Percentiles rank a stretch among this genome's conserved stretches.
These are phyloP conservation scores for Phytophthora brassicae DNA, from an alignment of 352 stramenopile species.

Conservation along the genomic window DNA sequence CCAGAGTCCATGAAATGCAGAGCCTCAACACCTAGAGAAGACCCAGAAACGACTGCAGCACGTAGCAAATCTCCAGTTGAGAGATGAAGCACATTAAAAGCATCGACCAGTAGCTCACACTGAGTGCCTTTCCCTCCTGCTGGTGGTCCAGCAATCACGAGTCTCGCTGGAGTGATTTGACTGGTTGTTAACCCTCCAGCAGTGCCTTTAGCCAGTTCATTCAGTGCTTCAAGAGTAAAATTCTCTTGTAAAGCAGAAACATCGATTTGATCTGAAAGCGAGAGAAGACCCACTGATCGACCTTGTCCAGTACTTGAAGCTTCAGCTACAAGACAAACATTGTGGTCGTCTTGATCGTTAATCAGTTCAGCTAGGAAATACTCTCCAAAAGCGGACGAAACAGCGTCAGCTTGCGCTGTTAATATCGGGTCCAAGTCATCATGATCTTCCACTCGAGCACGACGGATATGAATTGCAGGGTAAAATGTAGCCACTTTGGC, in stretches of 20 bases:
- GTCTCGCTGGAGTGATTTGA: constrained; percentile 44
- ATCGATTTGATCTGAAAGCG: constrained; percentile 85
- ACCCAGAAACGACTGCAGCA: constrained; percentile 72
- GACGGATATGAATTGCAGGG: constrained; percentile 53
- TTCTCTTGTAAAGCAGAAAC: constrained; percentile 75
- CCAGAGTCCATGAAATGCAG: constrained; percentile 91
- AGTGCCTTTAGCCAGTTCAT: constrained; percentile 66
- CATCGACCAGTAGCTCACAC: constrained; percentile 87
- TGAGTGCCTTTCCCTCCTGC: constrained; percentile 95
- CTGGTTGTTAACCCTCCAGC: constrained; percentile 6
- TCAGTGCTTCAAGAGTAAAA: constrained; percentile 83
- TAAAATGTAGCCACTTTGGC: constrained; percentile 37
- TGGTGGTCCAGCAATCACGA: constrained; percentile 91
- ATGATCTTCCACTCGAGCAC: constrained; percentile 78
- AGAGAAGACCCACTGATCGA: constrained; percentile 75
- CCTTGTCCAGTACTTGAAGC: constrained; percentile 20
- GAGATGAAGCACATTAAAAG: constrained; percentile 91
- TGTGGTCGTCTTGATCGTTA: constrained; percentile 82
- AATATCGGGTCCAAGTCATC: constrained; percentile 80
- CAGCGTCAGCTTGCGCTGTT: constrained; percentile 51
- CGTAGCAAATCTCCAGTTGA: constrained; percentile 93
- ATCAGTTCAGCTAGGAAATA: constrained; percentile 94
- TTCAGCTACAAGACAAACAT: constrained; percentile 82
- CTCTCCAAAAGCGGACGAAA: constrained; percentile 83
- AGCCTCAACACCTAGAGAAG: constrained; percentile 62